phyloP scores from a whole-genome alignment of 306 rosid genomes.

The Datisca glomerata region DNA sequence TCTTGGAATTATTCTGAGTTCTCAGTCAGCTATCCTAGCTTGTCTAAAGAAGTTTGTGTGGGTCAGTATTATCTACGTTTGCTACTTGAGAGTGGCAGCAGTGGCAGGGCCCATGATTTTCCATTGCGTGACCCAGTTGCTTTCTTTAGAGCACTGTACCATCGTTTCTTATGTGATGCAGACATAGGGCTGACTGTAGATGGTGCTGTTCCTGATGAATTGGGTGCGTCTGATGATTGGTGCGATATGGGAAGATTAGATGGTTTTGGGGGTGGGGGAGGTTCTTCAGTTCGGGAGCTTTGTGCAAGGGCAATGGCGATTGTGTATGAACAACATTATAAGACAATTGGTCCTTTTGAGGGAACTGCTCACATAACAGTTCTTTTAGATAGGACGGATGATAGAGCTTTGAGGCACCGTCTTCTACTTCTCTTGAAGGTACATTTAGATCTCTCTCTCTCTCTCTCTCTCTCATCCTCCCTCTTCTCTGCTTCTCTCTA shows the following conservation, averaged over 20 bases:
- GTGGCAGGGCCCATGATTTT: slow-evolving; percentile 89
- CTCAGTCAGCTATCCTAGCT: slow-evolving; percentile 80
- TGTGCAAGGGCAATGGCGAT: slow-evolving; percentile 99
- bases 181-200: slow-evolving; percentile 95
- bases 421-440: slow-evolving; percentile 97
- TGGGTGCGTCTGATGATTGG: slow-evolving; percentile 99
- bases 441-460: slow-evolving; percentile 5
- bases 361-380: slow-evolving; percentile 94
- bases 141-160: slow-evolving; percentile 90
- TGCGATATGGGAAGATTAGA: slow-evolving; percentile 97
- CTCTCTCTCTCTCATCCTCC: neutral
- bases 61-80: slow-evolving; percentile 96
- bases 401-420: slow-evolving; percentile 97
- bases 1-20: slow-evolving; percentile 98
- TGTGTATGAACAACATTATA: slow-evolving; percentile 91
- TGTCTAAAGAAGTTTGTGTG: slow-evolving; percentile 98
- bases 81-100: slow-evolving; percentile 92
- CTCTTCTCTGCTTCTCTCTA: too few relatives aligned
- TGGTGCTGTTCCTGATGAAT: slow-evolving; percentile 96
- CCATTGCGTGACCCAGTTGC: slow-evolving; percentile 96
- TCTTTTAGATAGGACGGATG: slow-evolving; percentile 96
- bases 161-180: slow-evolving; percentile 92
- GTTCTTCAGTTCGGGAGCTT: slow-evolving; percentile 92
- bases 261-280: slow-evolving; percentile 99
- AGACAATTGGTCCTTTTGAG: slow-evolving; percentile 77